Evolutionary conservation across 2,329 filamentous ascomycete genomes (phyloP).

Genomic region (Phoma herbarum): DNA sequence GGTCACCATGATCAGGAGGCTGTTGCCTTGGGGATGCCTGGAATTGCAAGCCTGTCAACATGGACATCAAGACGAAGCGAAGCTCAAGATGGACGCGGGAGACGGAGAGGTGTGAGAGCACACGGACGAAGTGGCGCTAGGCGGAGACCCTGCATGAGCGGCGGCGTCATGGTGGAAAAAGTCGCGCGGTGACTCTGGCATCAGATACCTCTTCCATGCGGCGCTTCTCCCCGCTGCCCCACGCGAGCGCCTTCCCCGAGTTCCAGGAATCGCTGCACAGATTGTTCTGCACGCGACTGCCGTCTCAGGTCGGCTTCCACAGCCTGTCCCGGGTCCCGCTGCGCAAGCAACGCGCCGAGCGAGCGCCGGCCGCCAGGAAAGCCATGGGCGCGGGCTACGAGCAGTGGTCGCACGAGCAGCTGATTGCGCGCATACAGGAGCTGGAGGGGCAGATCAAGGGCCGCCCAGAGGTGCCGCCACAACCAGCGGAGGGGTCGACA

Average conservation of each 20-base stretch:
- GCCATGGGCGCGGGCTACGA: conserved; percentile 42
- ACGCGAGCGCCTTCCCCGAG: conserved; percentile 37
- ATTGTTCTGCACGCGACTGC: conserved; percentile 39
- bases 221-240: conserved; percentile 34
- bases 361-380: conserved; percentile 21
- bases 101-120: not conserved
- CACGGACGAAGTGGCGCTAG: not conserved
- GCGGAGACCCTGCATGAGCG: conserved; percentile 25
- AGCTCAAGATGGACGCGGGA: not conserved
- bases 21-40: not conserved
- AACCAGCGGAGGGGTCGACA: not conserved
- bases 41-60: not conserved
- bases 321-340: conserved; percentile 45
- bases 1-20: not conserved
- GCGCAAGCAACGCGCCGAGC: conserved; percentile 31
- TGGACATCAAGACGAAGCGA: not conserved
- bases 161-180: conserved; percentile 40
- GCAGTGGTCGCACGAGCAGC: conserved; percentile 45
- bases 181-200: conserved; percentile 32
- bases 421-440: conserved; percentile 47
- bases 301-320: conserved; percentile 35
- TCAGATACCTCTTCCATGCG: conserved; percentile 40
- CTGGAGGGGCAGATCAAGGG: conserved; percentile 28
- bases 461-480: not conserved
- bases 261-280: conserved; percentile 37